A percentile compares a stretch with the other conserved stretches of the same genome.
Evolutionary conservation across 2,329 filamentous ascomycete species (phyloP).

Genomic region (Pestalotiopsis sp.): DNA sequence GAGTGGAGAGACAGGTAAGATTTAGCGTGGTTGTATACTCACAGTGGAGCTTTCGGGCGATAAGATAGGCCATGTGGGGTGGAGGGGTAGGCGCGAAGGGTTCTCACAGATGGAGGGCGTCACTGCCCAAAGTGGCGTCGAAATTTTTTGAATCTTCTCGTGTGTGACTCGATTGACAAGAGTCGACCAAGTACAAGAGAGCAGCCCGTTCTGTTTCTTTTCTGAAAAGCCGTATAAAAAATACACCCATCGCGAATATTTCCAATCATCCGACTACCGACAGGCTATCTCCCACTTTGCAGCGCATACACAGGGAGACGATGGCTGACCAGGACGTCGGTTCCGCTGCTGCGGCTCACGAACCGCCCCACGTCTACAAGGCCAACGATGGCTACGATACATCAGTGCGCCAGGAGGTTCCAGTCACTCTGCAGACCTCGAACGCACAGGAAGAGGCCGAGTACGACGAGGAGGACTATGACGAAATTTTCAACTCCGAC

Average conservation of each 20-base stretch:
- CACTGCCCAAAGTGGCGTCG: constrained; percentile 12
- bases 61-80: constrained; percentile 3
- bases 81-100: constrained; percentile 6
- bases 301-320: background rate
- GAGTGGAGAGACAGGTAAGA: background rate
- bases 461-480: constrained; percentile 37
- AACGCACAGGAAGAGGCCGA: constrained; percentile 28
- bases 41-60: background rate
- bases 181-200: background rate
- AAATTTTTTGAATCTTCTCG: constrained; percentile 5
- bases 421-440: constrained; percentile 10
- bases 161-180: background rate
- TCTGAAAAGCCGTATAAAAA: background rate
- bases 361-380: constrained; percentile 47
- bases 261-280: background rate
- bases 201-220: background rate
- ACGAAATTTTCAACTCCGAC: constrained; percentile 43
- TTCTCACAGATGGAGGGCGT: background rate
- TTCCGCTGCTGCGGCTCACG: constrained; percentile 42
- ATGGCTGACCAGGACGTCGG: constrained; percentile 5
- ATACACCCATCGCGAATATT: no score
- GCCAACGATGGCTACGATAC: constrained; percentile 46
- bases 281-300: background rate
- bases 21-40: background rate
- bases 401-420: constrained; percentile 33